Percentiles rank a stretch among this genome's conserved stretches.
Conservation (phyloP, 2,329 filamentous ascomycete species). For the Aureobasidium musti region DNA sequence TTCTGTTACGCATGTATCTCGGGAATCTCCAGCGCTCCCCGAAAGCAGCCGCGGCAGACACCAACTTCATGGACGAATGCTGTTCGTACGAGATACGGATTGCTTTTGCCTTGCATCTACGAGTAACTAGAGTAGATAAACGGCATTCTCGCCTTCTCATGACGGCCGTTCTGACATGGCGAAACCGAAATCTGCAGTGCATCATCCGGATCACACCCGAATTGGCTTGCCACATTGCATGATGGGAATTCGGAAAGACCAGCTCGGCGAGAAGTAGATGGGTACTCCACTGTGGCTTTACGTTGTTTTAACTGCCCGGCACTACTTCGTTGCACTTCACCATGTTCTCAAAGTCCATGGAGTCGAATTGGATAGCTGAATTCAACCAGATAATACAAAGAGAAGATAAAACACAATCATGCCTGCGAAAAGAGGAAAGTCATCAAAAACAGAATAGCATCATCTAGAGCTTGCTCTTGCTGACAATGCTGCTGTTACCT, state of each 20-base stretch:
- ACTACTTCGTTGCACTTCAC: neutral
- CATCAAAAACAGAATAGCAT: neutral
- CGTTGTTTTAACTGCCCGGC: neutral
- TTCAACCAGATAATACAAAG: neutral
- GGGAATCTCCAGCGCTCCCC: neutral
- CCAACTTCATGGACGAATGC: neutral
- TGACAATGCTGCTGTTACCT: slow-evolving; percentile 37
- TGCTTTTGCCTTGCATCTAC: neutral
- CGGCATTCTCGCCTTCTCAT: neutral
- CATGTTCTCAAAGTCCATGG: neutral
- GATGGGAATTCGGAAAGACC: neutral
- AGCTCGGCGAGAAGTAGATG: neutral
- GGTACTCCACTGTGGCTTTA: neutral
- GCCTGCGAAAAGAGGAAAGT: neutral
- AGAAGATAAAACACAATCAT: slow-evolving; percentile 10
- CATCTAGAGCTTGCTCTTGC: slow-evolving; percentile 42
- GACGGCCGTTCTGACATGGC: neutral
- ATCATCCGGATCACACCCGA: neutral
- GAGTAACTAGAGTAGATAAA: too few relatives aligned
- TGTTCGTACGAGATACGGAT: too few relatives aligned
- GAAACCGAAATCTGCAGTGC: neutral
- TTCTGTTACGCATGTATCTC: neutral
- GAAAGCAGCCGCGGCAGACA: neutral
- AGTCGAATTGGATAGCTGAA: neutral
- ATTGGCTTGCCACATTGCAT: neutral